Evolutionary conservation across 345 rosid species (phyloP).

Genomic region (Hibiscus tridactylites): DNA sequence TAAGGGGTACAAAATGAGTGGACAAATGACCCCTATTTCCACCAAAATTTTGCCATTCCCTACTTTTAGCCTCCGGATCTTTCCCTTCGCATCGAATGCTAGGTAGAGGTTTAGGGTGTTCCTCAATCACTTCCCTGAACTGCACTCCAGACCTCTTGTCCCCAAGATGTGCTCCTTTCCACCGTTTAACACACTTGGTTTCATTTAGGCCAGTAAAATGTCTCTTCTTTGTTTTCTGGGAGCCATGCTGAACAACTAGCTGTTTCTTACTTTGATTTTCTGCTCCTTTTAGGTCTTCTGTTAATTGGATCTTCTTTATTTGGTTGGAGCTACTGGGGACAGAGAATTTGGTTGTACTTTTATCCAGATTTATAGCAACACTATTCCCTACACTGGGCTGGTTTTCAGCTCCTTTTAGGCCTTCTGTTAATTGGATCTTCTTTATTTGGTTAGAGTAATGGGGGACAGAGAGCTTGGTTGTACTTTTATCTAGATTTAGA

Average conservation of each 20-base stretch:
- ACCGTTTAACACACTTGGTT: not conserved
- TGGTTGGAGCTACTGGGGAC: not conserved
- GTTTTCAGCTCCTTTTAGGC: no score
- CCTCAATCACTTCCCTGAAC: not conserved
- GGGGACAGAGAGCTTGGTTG: not conserved
- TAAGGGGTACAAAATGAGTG: not conserved
- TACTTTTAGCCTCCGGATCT: not conserved
- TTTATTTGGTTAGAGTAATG: not conserved
- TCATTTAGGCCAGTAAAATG: not conserved
- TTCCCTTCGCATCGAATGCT: not conserved
- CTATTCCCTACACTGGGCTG: not conserved
- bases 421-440: not conserved
- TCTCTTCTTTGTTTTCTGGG: not conserved
- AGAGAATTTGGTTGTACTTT: not conserved
- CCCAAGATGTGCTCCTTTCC: not conserved
- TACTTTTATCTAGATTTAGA: not conserved
- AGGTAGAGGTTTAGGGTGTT: not conserved
- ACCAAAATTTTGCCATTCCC: not conserved
- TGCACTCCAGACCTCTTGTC: not conserved
- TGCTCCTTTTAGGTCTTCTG: not conserved
- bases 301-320: not conserved
- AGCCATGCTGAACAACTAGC: not conserved
- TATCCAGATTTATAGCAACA: not conserved
- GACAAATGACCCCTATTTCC: not conserved
- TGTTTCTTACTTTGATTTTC: not conserved